These are phyloP conservation scores for Clonostachys rhizophaga DNA, from an alignment of 2,329 filamentous ascomycete genomes.

Conservation along the genomic window DNA sequence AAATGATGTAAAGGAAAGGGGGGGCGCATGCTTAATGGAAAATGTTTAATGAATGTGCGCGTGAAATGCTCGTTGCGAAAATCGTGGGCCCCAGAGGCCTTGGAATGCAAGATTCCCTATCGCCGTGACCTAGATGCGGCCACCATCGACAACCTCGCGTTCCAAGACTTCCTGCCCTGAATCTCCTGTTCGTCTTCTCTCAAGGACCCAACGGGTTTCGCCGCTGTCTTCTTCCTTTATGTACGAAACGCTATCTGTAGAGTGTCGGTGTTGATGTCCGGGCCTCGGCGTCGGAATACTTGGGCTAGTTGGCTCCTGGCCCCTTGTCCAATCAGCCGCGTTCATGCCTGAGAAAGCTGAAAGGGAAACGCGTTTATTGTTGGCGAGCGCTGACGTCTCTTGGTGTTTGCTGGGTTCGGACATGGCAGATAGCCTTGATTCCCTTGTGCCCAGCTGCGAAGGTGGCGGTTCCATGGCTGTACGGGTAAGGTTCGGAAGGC, in stretches of 20 bases:
- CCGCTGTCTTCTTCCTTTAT: constrained; percentile 57
- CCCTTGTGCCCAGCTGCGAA: too few species aligned
- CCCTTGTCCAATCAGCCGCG: background rate
- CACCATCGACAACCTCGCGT: constrained; percentile 58
- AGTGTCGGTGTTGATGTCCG: constrained; percentile 49
- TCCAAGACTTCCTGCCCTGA: constrained; percentile 60
- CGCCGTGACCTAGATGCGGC: constrained; percentile 25
- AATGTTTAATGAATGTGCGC: too few species aligned
- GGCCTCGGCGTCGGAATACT: constrained; percentile 7
- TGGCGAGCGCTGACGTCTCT: background rate
- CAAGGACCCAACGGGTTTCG: constrained; percentile 63
- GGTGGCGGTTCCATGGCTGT: background rate
- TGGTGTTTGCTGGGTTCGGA: constrained; percentile 5
- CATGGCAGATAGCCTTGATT: constrained; percentile 1
- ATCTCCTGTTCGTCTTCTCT: constrained; percentile 62
- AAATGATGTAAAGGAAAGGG: background rate
- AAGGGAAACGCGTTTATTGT: background rate
- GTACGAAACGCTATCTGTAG: constrained; percentile 68
- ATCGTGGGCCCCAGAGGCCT: too few species aligned
- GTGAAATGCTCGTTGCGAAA: too few species aligned
- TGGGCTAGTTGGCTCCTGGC: constrained; percentile 1
- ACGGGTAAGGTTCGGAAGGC: background rate
- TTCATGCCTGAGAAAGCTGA: constrained; percentile 8
- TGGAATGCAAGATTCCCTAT: background rate
- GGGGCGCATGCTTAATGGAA: too few species aligned